Conservation (phyloP, 371 early-diverging fungal species). For the Mucor plumbeus region DNA sequence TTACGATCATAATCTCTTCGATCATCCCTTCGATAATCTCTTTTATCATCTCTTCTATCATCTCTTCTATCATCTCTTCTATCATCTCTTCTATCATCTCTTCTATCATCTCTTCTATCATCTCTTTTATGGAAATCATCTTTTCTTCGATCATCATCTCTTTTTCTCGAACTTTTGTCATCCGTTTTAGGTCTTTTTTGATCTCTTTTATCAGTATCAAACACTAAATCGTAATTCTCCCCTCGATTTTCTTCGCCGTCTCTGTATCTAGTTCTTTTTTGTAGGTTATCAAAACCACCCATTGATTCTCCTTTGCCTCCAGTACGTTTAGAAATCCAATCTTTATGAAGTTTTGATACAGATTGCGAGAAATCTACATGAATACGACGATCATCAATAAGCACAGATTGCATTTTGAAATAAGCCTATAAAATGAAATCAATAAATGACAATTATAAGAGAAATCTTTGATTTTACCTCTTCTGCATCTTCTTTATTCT, state of each 20-base stretch:
- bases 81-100: too few species aligned
- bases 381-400: slow-evolving; percentile 96
- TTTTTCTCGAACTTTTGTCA: slow-evolving; percentile 37
- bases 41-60: slow-evolving; percentile 26
- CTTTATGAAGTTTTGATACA: slow-evolving; percentile 84
- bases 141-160: slow-evolving; percentile 35
- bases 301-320: slow-evolving; percentile 49
- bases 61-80: slow-evolving; percentile 20
- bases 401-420: slow-evolving; percentile 90
- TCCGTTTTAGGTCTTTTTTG: slow-evolving; percentile 19
- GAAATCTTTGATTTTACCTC: slow-evolving; percentile 50
- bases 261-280: slow-evolving; percentile 53
- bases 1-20: slow-evolving; percentile 19
- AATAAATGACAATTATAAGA: neutral
- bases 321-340: slow-evolving; percentile 67
- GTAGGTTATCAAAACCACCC: slow-evolving; percentile 56
- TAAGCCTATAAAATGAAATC: slow-evolving; percentile 61
- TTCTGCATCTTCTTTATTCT: slow-evolving; percentile 85
- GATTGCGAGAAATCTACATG: slow-evolving; percentile 98
- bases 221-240: slow-evolving; percentile 50
- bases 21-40: slow-evolving; percentile 12
- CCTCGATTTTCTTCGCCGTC: slow-evolving; percentile 31
- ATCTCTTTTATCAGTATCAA: slow-evolving; percentile 42
- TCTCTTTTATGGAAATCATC: slow-evolving; percentile 24
- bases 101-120: slow-evolving; percentile 33